phyloP scores from a whole-genome alignment of 768 basidiomycete genomes.

The Phanerochaete carnosa region DNA sequence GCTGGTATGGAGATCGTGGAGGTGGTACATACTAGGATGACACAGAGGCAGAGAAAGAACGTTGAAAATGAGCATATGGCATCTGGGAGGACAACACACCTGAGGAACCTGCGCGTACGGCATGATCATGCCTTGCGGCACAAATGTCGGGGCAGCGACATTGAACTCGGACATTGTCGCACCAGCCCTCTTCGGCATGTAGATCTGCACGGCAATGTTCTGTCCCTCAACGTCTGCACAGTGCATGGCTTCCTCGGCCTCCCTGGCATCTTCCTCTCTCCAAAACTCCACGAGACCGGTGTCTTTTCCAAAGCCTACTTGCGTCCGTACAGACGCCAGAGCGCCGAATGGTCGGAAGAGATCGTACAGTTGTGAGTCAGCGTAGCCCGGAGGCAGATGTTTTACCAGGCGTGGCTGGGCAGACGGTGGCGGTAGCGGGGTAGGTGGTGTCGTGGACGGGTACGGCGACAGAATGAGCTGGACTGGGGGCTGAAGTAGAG shows the following conservation, averaged over 20 bases:
- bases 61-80: too few relatives aligned
- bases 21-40: constrained; percentile 72
- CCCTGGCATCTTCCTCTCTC: constrained; percentile 80
- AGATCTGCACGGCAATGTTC: constrained; percentile 81
- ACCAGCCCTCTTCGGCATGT: constrained; percentile 60
- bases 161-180: constrained; percentile 62
- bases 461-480: constrained; percentile 76
- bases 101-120: constrained; percentile 50
- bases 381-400: constrained; percentile 68
- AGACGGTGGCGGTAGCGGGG: constrained; percentile 69
- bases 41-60: too few relatives aligned
- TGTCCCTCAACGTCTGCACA: constrained; percentile 80
- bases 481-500: constrained; percentile 54
- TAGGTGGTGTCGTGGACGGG: constrained; percentile 74
- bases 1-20: constrained; percentile 41
- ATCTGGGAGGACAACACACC: constrained; percentile 32
- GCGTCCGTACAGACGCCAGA: constrained; percentile 71
- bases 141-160: constrained; percentile 69
- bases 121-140: constrained; percentile 65
- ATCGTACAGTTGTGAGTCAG: constrained; percentile 77
- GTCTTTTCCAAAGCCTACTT: constrained; percentile 73
- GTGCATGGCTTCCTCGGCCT: constrained; percentile 79
- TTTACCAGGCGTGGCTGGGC: constrained; percentile 82
- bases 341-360: constrained; percentile 83
- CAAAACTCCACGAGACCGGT: constrained; percentile 82